Evolutionary conservation across 1,139 yeast genomes (phyloP).

Genomic region (Sugiyamaella castrensis): DNA sequence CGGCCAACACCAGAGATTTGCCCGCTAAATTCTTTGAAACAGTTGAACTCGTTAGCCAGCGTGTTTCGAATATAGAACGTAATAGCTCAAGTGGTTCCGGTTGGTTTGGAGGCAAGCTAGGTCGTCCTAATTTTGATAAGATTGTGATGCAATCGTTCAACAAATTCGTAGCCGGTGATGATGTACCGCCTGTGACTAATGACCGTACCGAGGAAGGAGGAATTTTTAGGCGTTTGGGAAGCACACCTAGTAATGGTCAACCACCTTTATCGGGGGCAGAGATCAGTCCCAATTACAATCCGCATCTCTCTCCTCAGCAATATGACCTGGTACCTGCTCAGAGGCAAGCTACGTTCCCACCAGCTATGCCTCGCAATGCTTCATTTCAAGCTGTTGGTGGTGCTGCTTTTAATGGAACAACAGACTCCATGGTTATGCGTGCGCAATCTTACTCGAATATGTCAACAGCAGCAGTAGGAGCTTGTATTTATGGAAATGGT

Average conservation of each 20-base stretch:
- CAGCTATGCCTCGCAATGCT: not conserved
- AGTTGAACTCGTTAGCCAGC: constrained; percentile 36
- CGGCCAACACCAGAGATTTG: constrained; percentile 7
- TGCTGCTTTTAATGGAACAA: constrained; percentile 1
- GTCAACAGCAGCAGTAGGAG: not conserved
- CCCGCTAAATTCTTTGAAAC: constrained; percentile 7
- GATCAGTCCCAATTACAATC: constrained; percentile 14
- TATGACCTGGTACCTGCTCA: constrained; percentile 4
- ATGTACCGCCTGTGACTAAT: constrained; percentile 23
- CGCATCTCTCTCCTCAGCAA: constrained; percentile 9
- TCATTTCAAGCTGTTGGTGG: constrained; percentile 8
- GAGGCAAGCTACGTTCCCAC: not conserved
- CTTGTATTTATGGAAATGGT: too few species aligned
- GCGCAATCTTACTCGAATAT: constrained; percentile 13
- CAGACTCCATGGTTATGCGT: constrained; percentile 3
- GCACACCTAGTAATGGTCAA: constrained; percentile 24
- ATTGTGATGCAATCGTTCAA: constrained; percentile 73
- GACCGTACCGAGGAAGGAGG: constrained; percentile 48
- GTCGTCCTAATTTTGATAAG: constrained; percentile 76
- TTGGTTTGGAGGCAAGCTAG: constrained; percentile 62
- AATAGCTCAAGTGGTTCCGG: constrained; percentile 41
- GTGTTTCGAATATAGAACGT: constrained; percentile 24
- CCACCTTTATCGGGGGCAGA: constrained; percentile 10
- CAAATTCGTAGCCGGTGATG: constrained; percentile 87
- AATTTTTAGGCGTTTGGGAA: constrained; percentile 62